Conservation (phyloP, 345 rosid genomes). For the Crucihimalaya himalaica region DNA sequence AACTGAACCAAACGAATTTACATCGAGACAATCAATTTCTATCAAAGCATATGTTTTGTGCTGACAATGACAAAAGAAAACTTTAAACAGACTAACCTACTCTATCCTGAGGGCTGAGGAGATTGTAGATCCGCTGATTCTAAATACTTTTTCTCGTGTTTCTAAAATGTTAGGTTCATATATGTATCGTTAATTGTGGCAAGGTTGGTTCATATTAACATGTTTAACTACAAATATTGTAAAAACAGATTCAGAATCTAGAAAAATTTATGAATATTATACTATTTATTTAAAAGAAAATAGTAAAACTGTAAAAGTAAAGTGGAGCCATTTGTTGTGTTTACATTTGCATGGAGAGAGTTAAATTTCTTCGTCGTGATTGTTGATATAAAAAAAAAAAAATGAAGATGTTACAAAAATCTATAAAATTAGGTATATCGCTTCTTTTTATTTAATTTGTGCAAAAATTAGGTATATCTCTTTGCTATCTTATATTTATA, state of each 20-base stretch:
- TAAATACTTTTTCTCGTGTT: background rate
- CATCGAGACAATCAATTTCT: conserved; percentile 4
- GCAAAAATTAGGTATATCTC: too few species aligned
- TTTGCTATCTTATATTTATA: too few species aligned
- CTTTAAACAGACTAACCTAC: conserved; percentile 18
- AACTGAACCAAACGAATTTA: conserved; percentile 13
- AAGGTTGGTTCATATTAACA: background rate
- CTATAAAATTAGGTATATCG: too few species aligned
- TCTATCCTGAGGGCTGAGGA: too few species aligned
- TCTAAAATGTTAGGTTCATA: background rate
- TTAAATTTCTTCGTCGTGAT: background rate
- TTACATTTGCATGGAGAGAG: background rate
- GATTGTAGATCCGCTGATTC: background rate
- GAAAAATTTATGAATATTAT: background rate
- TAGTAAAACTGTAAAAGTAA: background rate
- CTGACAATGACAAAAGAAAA: conserved; percentile 18
- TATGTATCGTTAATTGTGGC: background rate
- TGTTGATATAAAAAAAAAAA: background rate
- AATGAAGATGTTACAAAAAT: too few species aligned
- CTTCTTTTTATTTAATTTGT: too few species aligned
- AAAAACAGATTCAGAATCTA: background rate
- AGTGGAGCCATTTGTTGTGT: background rate
- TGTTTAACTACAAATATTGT: background rate
- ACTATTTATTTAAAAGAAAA: background rate
- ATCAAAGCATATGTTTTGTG: conserved; percentile 4